Conservation (phyloP, 306 rosid genomes). For the Fragaria nilgerrensis region DNA sequence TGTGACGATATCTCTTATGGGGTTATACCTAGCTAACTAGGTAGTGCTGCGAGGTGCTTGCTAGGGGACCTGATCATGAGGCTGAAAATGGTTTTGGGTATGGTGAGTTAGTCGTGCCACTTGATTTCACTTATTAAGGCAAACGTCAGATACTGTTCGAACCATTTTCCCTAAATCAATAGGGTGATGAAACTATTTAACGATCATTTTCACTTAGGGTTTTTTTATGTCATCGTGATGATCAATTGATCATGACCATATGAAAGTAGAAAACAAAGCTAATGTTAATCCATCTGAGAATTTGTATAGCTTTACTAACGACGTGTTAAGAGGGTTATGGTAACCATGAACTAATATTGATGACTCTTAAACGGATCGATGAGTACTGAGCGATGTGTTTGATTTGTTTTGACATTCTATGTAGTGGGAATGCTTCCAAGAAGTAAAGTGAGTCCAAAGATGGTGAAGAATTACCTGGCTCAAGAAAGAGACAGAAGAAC, state of each 20-base stretch:
- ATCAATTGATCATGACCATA: background rate
- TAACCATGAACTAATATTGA: background rate
- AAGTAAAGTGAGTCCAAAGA: slow-evolving; percentile 49
- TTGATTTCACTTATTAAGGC: background rate
- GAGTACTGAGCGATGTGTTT: background rate
- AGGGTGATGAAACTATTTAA: too few relatives aligned
- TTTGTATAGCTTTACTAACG: background rate
- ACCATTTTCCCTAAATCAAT: too few relatives aligned
- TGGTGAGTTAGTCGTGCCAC: background rate
- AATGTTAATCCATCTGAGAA: background rate
- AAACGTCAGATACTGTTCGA: too few relatives aligned
- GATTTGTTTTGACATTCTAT: background rate
- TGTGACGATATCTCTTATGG: background rate
- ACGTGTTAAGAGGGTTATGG: background rate
- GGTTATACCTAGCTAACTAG: background rate
- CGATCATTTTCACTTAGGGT: too few relatives aligned
- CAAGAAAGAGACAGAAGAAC: slow-evolving; percentile 49
- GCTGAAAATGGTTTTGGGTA: background rate
- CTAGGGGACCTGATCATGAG: background rate
- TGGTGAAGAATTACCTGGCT: slow-evolving; percentile 40
- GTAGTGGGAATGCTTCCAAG: slow-evolving; percentile 67
- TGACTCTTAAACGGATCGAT: background rate
- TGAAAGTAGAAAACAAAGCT: background rate
- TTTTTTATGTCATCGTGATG: too few relatives aligned
- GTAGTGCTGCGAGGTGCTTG: background rate